phyloP scores from a whole-genome alignment of 306 rosid species.

The Oxytropis ochrocephala region DNA sequence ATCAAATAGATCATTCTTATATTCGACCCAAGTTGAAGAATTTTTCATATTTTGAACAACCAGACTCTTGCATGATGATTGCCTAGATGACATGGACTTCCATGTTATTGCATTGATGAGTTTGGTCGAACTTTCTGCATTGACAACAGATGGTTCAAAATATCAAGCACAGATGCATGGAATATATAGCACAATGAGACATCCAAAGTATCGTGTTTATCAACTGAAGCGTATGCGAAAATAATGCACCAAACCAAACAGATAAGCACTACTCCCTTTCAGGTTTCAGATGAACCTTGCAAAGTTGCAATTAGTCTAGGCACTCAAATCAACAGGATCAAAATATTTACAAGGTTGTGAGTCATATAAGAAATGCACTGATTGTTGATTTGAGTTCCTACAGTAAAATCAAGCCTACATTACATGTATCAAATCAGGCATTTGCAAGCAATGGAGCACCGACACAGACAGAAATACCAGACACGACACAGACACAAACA shows the following conservation, averaged over 20 bases:
- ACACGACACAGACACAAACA: too few species aligned
- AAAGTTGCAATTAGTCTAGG: background rate
- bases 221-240: background rate
- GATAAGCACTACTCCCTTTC: background rate
- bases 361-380: background rate
- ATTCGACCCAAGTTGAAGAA: constrained; percentile 72
- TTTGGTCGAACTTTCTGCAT: constrained; percentile 86
- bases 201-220: background rate
- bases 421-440: constrained; percentile 4
- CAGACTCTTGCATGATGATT: constrained; percentile 82
- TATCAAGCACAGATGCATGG: constrained; percentile 1
- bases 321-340: background rate
- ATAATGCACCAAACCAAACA: background rate
- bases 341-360: background rate
- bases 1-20: constrained; percentile 71
- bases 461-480: too few species aligned
- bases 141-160: constrained; percentile 21
- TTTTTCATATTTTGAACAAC: constrained; percentile 53
- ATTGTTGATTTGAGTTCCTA: background rate
- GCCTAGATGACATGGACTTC: constrained; percentile 55
- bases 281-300: background rate
- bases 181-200: constrained; percentile 3
- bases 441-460: background rate
- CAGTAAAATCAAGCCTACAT: background rate
- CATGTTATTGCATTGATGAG: constrained; percentile 75